Conservation (phyloP, 2,329 filamentous ascomycete genomes). For the Tricladium varicosporioides region DNA sequence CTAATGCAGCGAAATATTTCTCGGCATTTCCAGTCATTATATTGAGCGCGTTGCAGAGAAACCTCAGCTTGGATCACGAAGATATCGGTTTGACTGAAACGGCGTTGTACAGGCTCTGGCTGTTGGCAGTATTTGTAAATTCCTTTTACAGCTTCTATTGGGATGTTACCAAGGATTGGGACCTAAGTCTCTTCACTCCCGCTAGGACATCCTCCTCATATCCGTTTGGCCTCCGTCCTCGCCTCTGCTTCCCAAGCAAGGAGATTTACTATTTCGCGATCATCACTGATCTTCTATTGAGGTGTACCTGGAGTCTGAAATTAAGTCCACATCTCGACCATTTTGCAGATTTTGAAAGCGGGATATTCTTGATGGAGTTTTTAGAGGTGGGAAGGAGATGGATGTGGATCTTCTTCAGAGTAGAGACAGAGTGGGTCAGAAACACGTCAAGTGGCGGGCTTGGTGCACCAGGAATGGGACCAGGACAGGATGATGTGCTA, state of each 20-base stretch:
- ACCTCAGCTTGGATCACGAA: constrained; percentile 42
- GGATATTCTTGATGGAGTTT: constrained; percentile 83
- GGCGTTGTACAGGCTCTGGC: constrained; percentile 58
- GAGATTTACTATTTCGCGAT: constrained; percentile 83
- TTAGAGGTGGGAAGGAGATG: constrained; percentile 85
- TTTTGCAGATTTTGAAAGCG: constrained; percentile 81
- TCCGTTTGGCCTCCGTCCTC: constrained; percentile 73
- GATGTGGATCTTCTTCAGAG: constrained; percentile 96
- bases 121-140: constrained; percentile 74
- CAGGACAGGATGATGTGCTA: constrained; percentile 68
- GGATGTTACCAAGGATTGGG: constrained; percentile 97
- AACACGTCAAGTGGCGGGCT: constrained; percentile 37
- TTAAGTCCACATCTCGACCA: constrained; percentile 79
- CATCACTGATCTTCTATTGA: constrained; percentile 71
- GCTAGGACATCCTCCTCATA: constrained; percentile 52
- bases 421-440: constrained; percentile 89
- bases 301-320: constrained; percentile 91
- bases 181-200: constrained; percentile 75
- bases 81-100: constrained; percentile 39
- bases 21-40: constrained; percentile 90
- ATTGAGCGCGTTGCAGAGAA: constrained; percentile 71
- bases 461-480: constrained; percentile 56
- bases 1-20: constrained; percentile 94
- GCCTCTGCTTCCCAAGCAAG: constrained; percentile 69
- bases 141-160: constrained; percentile 97